These are phyloP conservation scores for Trichosporon ovoides DNA, from an alignment of 1,284 basidiomycete species.

Conservation along the genomic window DNA sequence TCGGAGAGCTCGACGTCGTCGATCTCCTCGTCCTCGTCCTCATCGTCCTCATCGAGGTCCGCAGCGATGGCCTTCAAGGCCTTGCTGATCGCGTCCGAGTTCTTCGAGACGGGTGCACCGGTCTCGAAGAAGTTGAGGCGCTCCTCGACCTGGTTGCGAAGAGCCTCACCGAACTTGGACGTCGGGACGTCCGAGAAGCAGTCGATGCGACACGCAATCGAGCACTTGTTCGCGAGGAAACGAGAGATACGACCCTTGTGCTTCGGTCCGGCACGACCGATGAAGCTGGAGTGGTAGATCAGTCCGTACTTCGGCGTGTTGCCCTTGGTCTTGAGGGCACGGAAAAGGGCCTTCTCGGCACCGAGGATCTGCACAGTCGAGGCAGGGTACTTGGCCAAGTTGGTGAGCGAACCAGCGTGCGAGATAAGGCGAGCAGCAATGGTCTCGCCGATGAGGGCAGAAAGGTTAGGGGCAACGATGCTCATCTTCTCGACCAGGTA, in stretches of 20 bases:
- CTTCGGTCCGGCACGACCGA: conserved; percentile 89
- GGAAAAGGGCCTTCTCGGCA: conserved; percentile 96
- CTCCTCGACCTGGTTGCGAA: conserved; percentile 92
- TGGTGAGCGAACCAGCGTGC: conserved; percentile 92
- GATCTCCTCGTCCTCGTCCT: conserved; percentile 61
- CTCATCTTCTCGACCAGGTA: conserved; percentile 92
- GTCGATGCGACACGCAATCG: conserved; percentile 95
- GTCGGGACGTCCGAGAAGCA: conserved; percentile 90
- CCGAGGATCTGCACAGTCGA: conserved; percentile 97
- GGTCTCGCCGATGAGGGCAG: conserved; percentile 90
- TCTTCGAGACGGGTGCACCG: conserved; percentile 75
- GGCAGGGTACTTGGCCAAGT: conserved; percentile 91
- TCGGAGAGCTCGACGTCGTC: conserved; percentile 40
- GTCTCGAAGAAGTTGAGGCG: conserved; percentile 88
- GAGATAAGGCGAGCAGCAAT: conserved; percentile 94
- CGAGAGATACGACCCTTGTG: conserved; percentile 97
- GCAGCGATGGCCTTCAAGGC: conserved; percentile 71
- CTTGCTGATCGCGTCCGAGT: conserved; percentile 80
- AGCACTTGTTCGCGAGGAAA: conserved; percentile 98
- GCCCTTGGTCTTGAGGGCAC: conserved; percentile 97
- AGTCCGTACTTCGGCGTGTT: conserved; percentile 98
- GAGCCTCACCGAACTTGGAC: conserved; percentile 89
- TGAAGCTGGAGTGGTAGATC: conserved; percentile 90
- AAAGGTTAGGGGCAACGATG: conserved; percentile 76
- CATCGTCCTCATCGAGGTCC: conserved; percentile 62